phyloP scores from a whole-genome alignment of 2,329 filamentous ascomycete genomes.

The Penicillium verrucosum region DNA sequence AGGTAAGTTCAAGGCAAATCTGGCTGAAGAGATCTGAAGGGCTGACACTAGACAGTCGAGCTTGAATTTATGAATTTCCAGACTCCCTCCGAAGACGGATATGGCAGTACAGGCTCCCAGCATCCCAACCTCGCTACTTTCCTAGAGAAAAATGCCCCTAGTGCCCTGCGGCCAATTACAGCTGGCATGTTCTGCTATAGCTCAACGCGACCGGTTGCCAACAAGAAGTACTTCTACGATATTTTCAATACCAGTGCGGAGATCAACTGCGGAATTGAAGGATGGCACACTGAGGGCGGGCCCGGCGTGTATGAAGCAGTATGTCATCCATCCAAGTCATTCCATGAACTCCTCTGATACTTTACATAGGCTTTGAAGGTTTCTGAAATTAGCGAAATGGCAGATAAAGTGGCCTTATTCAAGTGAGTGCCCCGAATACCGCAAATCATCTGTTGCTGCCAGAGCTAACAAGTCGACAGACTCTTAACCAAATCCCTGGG shows the following conservation, averaged over 20 bases:
- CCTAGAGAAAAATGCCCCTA: slow-evolving; percentile 67
- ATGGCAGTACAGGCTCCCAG: slow-evolving; percentile 66
- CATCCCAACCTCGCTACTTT: slow-evolving; percentile 73
- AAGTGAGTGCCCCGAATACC: slow-evolving; percentile 53
- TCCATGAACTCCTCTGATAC: background rate
- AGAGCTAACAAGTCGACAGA: slow-evolving; percentile 32
- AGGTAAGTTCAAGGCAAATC: slow-evolving; percentile 53
- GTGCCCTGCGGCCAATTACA: slow-evolving; percentile 71
- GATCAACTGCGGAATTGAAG: slow-evolving; percentile 78
- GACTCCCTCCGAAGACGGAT: slow-evolving; percentile 28
- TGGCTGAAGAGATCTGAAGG: background rate
- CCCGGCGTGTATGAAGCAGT: slow-evolving; percentile 91
- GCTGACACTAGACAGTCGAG: slow-evolving; percentile 58
- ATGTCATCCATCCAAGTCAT: background rate
- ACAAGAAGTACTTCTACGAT: slow-evolving; percentile 85
- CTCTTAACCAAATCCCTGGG: slow-evolving; percentile 84
- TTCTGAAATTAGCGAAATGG: slow-evolving; percentile 79
- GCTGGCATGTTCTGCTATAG: slow-evolving; percentile 95
- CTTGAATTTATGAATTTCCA: slow-evolving; percentile 67
- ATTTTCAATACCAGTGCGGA: slow-evolving; percentile 74
- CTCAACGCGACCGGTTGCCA: slow-evolving; percentile 76
- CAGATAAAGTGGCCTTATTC: slow-evolving; percentile 84
- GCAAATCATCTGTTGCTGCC: background rate
- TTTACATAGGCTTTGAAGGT: slow-evolving; percentile 68
- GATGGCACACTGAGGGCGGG: slow-evolving; percentile 90